Conservation (phyloP, 1,139 yeast species). For the Suhomyces coccinellae region DNA sequence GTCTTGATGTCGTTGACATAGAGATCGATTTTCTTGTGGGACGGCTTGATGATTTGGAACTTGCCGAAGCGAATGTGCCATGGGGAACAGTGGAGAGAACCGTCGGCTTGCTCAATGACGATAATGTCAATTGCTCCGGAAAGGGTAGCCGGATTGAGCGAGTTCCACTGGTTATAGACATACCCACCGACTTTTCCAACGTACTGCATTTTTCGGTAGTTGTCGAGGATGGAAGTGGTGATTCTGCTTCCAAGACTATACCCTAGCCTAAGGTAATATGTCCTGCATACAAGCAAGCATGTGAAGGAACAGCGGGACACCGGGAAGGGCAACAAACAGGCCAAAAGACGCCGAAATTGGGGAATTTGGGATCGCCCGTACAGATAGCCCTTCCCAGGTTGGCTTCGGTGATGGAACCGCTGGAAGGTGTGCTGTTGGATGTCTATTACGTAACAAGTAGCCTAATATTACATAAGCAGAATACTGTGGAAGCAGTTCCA, state of each 20-base stretch:
- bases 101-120: constrained; percentile 89
- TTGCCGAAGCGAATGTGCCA: constrained; percentile 96
- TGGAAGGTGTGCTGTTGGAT: not conserved
- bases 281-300: not conserved
- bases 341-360: not conserved
- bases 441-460: too few relatives aligned
- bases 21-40: constrained; percentile 90
- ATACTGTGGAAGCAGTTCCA: too few relatives aligned
- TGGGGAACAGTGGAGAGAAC: constrained; percentile 85
- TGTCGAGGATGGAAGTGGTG: not conserved
- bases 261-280: not conserved
- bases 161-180: constrained; percentile 95
- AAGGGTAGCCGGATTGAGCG: constrained; percentile 92
- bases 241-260: not conserved
- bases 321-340: not conserved
- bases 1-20: constrained; percentile 81
- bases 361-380: not conserved
- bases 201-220: constrained; percentile 68
- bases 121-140: constrained; percentile 98
- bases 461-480: too few relatives aligned
- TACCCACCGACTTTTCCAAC: constrained; percentile 94
- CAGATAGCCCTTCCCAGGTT: not conserved
- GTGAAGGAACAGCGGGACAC: constrained; percentile 2
- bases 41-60: constrained; percentile 90
- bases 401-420: not conserved